Base-by-base conservation (phyloP, 78 protist species). In the Cavenderia fasciculata region DNA sequence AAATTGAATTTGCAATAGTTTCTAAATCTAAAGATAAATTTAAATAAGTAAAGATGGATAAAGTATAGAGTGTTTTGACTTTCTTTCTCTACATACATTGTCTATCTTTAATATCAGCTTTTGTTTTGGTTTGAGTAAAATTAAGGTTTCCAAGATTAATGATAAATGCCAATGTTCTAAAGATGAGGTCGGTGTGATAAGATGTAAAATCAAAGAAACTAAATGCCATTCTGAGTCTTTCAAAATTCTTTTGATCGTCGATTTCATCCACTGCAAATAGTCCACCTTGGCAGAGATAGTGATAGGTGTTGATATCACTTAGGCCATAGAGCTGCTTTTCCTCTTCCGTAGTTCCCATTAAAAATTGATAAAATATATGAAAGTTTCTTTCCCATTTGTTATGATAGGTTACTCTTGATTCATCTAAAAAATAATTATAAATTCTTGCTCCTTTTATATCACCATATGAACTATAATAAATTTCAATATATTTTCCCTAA, bases 221-320 rank as follows among this genome's bases (percentile, higher is more conserved):
- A 34, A 77, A 77, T 18, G 87, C 71, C 74, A 63, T 77, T n/a
- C 47, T 59, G 5, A 77, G 56, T 10, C 89, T 38, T 7, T 88
- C 71, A 33, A 79, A 94, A 8, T 51, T 71, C 6, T 44, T 49
- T 18, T 25, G 23, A 40, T 95, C 97, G 57, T 94, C 95, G 27
- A 95, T 84, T 16, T 85, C 85, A 21, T 82, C 94, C 19, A 72
- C 36, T 27, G 33, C 16, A 31, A 68, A 72, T 23, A 36, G 21
- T 2, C 76, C 93, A 33, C 87, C 78, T 33, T 92, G 94, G 62
- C 84, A 91, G 61, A 94, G 84, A 71, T 87, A 94, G 49, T 43
- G 51, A 49, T 93, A 94, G 16, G 43, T 56, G 3, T 4, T 36
- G 11, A 73, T 52, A 10, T 51, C 59, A 19, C 54, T 54, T n/a